Conservation (phyloP, 352 stramenopile species). For the Lagenidium giganteum region DNA sequence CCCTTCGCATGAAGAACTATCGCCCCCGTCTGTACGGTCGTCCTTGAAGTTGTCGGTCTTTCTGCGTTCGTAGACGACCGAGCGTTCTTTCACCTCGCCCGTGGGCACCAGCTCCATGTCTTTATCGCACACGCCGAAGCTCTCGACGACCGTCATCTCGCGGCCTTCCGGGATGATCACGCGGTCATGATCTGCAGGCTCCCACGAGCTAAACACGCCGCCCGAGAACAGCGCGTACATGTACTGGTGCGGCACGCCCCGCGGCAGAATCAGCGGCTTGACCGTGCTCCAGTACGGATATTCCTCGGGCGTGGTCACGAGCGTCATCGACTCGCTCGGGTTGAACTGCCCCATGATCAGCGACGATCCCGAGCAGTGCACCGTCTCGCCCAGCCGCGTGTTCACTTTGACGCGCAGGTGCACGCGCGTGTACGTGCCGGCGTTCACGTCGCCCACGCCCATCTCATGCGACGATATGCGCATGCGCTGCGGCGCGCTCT, state of each 20-base stretch:
- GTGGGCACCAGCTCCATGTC: slow-evolving; percentile 61
- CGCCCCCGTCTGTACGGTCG: neutral
- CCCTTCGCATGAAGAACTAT: too few species aligned
- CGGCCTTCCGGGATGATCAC: slow-evolving; percentile 71
- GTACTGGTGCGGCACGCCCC: slow-evolving; percentile 83
- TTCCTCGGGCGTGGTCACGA: slow-evolving; percentile 94
- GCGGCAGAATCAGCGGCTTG: slow-evolving; percentile 90
- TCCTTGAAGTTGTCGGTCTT: slow-evolving; percentile 8
- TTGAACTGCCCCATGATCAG: slow-evolving; percentile 88
- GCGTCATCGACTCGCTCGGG: slow-evolving; percentile 86
- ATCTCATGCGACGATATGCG: too few species aligned
- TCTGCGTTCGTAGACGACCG: slow-evolving; percentile 53
- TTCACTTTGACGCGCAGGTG: slow-evolving; percentile 61
- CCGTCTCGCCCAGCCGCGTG: slow-evolving; percentile 70
- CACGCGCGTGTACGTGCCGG: slow-evolving; percentile 77
- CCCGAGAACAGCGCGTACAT: slow-evolving; percentile 89
- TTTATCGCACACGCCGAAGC: slow-evolving; percentile 63
- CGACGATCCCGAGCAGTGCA: slow-evolving; percentile 77
- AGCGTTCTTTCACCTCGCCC: slow-evolving; percentile 46
- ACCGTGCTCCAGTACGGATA: slow-evolving; percentile 96
- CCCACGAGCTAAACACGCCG: slow-evolving; percentile 78
- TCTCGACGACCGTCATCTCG: slow-evolving; percentile 78
- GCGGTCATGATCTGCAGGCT: slow-evolving; percentile 65
- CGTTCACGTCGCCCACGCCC: slow-evolving; percentile 77
- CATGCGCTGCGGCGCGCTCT: neutral